These are phyloP conservation scores for Kwoniella mangroviensis DNA, from an alignment of 768 basidiomycete genomes.

Conservation along the genomic window DNA sequence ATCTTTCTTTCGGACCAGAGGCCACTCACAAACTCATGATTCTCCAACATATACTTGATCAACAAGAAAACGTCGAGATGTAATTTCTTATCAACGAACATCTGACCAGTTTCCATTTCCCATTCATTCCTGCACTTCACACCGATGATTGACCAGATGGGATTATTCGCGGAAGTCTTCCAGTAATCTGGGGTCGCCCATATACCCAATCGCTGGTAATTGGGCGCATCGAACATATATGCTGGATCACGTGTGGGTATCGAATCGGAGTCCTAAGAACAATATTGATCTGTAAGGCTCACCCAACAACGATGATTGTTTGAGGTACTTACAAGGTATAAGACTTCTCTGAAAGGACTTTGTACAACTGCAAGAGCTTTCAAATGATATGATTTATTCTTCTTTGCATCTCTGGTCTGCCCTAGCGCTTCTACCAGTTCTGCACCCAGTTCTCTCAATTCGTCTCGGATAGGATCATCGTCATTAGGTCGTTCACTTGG, in stretches of 20 bases:
- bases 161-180: conserved; percentile 58
- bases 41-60: conserved; percentile 56
- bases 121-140: conserved; percentile 61
- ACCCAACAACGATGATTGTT: neutral
- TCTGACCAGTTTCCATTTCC: conserved; percentile 62
- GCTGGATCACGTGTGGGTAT: conserved; percentile 56
- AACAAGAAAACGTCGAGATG: conserved; percentile 59
- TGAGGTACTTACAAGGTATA: conserved; percentile 57
- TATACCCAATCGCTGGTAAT: conserved; percentile 58
- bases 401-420: conserved; percentile 49
- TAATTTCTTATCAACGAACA: conserved; percentile 59
- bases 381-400: conserved; percentile 57
- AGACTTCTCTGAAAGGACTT: conserved; percentile 57
- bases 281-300: neutral
- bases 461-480: conserved; percentile 52
- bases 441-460: conserved; percentile 63
- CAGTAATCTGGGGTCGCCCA: conserved; percentile 59
- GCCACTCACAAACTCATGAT: conserved; percentile 55
- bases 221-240: conserved; percentile 58
- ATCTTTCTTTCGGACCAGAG: too few species aligned
- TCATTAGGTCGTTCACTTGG: conserved; percentile 56
- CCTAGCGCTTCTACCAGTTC: conserved; percentile 60
- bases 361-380: conserved; percentile 56
- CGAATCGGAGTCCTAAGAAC: conserved; percentile 50
- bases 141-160: conserved; percentile 60